Percentiles rank a stretch among this genome's conserved stretches.
Evolutionary conservation across 495 filamentous ascomycete genomes (phyloP).

Genomic region (Penicillium longicatenatum): DNA sequence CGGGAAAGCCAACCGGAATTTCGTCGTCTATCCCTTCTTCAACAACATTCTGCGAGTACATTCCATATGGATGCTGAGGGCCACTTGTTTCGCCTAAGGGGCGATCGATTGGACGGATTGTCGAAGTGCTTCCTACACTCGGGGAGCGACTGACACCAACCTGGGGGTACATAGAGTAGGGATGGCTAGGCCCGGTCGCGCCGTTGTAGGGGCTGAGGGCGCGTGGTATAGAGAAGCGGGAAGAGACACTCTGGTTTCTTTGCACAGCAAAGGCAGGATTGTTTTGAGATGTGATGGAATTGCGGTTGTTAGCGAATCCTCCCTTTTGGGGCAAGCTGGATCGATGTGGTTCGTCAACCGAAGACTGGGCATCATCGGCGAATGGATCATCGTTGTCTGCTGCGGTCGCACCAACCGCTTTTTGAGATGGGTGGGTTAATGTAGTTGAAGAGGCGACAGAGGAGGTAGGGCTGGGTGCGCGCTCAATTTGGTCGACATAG

Average conservation of each 20-base stretch:
- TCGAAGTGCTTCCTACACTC: slow-evolving; percentile 66
- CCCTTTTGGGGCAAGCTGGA: slow-evolving; percentile 46
- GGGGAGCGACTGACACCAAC: slow-evolving; percentile 59
- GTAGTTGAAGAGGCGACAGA: slow-evolving; percentile 41
- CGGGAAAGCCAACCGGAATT: slow-evolving; percentile 77
- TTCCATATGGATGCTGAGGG: slow-evolving; percentile 85
- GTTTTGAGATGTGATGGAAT: slow-evolving; percentile 36
- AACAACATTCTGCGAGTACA: slow-evolving; percentile 79
- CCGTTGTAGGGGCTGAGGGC: slow-evolving; percentile 56
- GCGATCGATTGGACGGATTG: slow-evolving; percentile 55
- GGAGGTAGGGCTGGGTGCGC: slow-evolving; percentile 38
- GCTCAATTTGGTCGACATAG: slow-evolving; percentile 37
- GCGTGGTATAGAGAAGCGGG: slow-evolving; percentile 46
- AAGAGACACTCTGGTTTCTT: slow-evolving; percentile 47
- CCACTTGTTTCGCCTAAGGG: slow-evolving; percentile 63
- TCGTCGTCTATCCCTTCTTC: slow-evolving; percentile 50
- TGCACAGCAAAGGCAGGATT: slow-evolving; percentile 36
- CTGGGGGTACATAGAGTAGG: slow-evolving; percentile 58
- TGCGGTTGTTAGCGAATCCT: slow-evolving; percentile 34
- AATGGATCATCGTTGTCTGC: slow-evolving; percentile 46
- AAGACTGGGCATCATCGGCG: slow-evolving; percentile 42
- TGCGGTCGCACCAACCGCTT: slow-evolving; percentile 27
- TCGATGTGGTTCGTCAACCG: slow-evolving; percentile 40
- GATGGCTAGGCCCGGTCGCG: slow-evolving; percentile 57
- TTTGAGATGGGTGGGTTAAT: slow-evolving; percentile 29